Evolutionary conservation across 805 yeast genomes (phyloP).

Genomic region (Saccharomycopsis sp.): DNA sequence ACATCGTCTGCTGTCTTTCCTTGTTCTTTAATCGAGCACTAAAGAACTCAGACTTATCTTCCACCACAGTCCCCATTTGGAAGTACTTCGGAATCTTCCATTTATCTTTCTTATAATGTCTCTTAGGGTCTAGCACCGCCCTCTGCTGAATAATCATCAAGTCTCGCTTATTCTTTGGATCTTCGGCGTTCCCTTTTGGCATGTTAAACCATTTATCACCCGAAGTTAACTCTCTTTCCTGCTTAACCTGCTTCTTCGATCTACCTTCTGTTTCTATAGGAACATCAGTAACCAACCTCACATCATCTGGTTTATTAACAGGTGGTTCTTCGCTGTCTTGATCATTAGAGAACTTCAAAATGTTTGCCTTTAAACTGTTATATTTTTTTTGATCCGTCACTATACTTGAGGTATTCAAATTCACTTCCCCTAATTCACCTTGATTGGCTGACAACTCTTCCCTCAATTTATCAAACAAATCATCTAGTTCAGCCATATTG

Average conservation of each 20-base stretch:
- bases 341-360: slow-evolving; percentile 1
- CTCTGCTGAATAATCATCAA: slow-evolving; percentile 74
- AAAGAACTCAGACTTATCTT: slow-evolving; percentile 74
- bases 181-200: slow-evolving; percentile 54
- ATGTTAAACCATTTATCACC: slow-evolving; percentile 75
- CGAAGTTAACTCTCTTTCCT: slow-evolving; percentile 26
- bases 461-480: slow-evolving; percentile 14
- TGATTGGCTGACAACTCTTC: neutral
- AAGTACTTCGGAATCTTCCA: slow-evolving; percentile 74
- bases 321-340: neutral
- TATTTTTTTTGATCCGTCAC: slow-evolving; percentile 7
- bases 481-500: slow-evolving; percentile 15
- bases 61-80: slow-evolving; percentile 83
- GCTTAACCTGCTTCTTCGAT: slow-evolving; percentile 23
- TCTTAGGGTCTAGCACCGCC: slow-evolving; percentile 87
- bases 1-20: slow-evolving; percentile 69
- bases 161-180: slow-evolving; percentile 73
- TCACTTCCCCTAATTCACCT: neutral
- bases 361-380: slow-evolving; percentile 4
- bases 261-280: slow-evolving; percentile 1
- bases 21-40: slow-evolving; percentile 58
- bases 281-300: no score
- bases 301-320: slow-evolving; percentile 1
- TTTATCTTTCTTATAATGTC: slow-evolving; percentile 85
- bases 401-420: neutral